Conservation (phyloP, 805 yeast species). For the Saccharomycopsis guyanensis region DNA sequence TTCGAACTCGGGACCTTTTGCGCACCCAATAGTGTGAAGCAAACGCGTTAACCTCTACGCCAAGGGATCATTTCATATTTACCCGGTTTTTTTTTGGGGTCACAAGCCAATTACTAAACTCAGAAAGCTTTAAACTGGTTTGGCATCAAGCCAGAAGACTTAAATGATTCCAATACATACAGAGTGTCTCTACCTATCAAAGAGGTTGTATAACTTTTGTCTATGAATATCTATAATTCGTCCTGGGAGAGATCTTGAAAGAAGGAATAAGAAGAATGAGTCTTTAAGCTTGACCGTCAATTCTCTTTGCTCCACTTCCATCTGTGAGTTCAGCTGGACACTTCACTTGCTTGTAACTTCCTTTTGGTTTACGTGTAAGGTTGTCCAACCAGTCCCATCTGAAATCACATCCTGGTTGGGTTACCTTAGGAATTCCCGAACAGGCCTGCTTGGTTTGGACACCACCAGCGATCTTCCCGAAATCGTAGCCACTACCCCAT, state of each 20-base stretch:
- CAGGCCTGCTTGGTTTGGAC: conserved; percentile 9
- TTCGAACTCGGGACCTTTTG: conserved; percentile 21
- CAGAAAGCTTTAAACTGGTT: too few relatives aligned
- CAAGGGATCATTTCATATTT: too few relatives aligned
- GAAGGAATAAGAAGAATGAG: too few relatives aligned
- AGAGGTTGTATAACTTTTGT: too few relatives aligned
- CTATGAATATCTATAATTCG: too few relatives aligned
- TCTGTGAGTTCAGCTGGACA: conserved; percentile 17
- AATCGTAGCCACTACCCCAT: conserved; percentile 9
- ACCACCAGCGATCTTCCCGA: conserved; percentile 18
- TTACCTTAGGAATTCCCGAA: conserved; percentile 8
- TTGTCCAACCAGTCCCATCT: conserved; percentile 18
- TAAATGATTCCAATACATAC: too few relatives aligned
- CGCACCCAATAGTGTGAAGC: conserved; percentile 14
- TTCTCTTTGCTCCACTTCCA: conserved; percentile 11
- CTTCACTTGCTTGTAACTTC: conserved; percentile 12
- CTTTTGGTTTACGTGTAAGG: too few relatives aligned
- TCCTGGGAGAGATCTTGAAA: too few relatives aligned
- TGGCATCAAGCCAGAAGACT: too few relatives aligned
- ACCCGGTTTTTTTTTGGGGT: too few relatives aligned
- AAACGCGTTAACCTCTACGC: conserved; percentile 20
- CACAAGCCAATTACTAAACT: too few relatives aligned
- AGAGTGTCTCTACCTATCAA: too few relatives aligned
- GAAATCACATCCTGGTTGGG: conserved; percentile 15
- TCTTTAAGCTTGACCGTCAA: conserved; percentile 8